These are phyloP conservation scores for Trichaptum fuscoviolaceum DNA, from an alignment of 768 basidiomycete species.

Conservation along the genomic window DNA sequence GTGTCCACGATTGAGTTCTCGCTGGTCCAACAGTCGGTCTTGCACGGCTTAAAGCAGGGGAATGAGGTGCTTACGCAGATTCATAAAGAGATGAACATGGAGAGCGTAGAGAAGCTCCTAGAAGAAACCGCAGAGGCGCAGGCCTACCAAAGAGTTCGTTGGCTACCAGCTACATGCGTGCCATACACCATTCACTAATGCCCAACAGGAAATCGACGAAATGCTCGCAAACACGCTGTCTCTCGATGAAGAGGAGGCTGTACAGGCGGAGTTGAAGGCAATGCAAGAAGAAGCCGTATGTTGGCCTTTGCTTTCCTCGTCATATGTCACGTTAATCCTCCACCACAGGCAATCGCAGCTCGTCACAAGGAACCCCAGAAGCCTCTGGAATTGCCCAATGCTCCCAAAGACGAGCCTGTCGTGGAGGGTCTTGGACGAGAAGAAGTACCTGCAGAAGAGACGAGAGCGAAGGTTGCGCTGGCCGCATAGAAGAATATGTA, in stretches of 20 bases:
- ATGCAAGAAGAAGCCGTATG: slow-evolving; percentile 63
- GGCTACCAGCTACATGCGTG: slow-evolving; percentile 8
- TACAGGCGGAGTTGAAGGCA: slow-evolving; percentile 73
- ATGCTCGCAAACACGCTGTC: slow-evolving; percentile 79
- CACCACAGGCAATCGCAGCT: slow-evolving; percentile 19
- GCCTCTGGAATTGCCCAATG: slow-evolving; percentile 45
- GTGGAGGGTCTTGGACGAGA: slow-evolving; percentile 3
- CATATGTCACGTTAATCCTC: not conserved
- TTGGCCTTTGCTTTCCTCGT: slow-evolving; percentile 12
- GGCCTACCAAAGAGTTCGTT: slow-evolving; percentile 78
- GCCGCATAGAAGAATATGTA: slow-evolving; percentile 12
- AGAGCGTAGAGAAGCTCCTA: slow-evolving; percentile 90
- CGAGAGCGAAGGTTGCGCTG: slow-evolving; percentile 12
- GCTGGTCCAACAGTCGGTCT: slow-evolving; percentile 83
- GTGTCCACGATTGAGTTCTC: slow-evolving; percentile 97
- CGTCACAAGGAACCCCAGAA: slow-evolving; percentile 21
- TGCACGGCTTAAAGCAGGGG: slow-evolving; percentile 91
- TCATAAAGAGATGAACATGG: slow-evolving; percentile 88
- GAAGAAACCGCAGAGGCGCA: slow-evolving; percentile 90
- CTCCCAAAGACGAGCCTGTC: slow-evolving; percentile 42
- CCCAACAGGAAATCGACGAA: slow-evolving; percentile 79
- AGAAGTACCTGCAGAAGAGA: slow-evolving; percentile 6
- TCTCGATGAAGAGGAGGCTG: slow-evolving; percentile 89
- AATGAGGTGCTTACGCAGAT: slow-evolving; percentile 91
- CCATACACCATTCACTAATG: slow-evolving; percentile 3